Evolutionary conservation across 352 stramenopile species (phyloP), one percentile per base, ranked within the genome.

Genomic region (Globisporangium parvum): DNA sequence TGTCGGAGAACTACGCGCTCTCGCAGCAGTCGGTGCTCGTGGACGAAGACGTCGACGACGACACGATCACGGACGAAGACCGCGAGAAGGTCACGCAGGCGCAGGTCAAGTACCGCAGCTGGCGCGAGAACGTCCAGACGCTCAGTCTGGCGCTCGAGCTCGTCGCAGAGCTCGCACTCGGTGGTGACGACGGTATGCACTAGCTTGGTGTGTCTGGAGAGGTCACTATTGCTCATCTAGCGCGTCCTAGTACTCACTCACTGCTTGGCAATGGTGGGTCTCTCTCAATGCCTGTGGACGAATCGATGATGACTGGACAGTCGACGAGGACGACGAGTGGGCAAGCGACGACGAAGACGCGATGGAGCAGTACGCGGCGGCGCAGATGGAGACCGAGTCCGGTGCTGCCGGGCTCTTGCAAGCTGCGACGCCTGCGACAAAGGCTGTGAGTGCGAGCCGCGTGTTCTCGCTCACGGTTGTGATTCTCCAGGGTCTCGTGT

Each of bases 331-430:
- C 61, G 82, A 91, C 18, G 85, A 93, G 51, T 95, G 85, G 85
- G 81, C 60, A 4, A 95, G 83, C 49, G 85, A 95, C 23, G 85
- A 95, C 44, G 85, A 95, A 69, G 85, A 95, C 41, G 84, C 77
- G 24, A 95, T 95, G 85, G 85, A 93, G 57, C 70, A 87, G 63
- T 84, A 79, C 50, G 82, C 82, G 0, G 66, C 72, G 3, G 75
- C 70, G 21, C 80, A 91, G 51, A 87, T 88, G 82, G 77, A 93
- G 18, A 69, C 62, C 0, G 37, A 41, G 28, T 28, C 49, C 2
- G 47, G 42, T 41, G 39, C 41, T 15, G 51, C 35, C 26, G 55
- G 49, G 15, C 28, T 49, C 2, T 41, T 57, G 33, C 57, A 53
- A 18, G 17, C 57, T 8, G 47, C 57, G 23, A 86, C 46, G 20